These are phyloP conservation scores for Nothomitra cinnamomea DNA, from an alignment of 2,329 filamentous ascomycete genomes.

Conservation along the genomic window DNA sequence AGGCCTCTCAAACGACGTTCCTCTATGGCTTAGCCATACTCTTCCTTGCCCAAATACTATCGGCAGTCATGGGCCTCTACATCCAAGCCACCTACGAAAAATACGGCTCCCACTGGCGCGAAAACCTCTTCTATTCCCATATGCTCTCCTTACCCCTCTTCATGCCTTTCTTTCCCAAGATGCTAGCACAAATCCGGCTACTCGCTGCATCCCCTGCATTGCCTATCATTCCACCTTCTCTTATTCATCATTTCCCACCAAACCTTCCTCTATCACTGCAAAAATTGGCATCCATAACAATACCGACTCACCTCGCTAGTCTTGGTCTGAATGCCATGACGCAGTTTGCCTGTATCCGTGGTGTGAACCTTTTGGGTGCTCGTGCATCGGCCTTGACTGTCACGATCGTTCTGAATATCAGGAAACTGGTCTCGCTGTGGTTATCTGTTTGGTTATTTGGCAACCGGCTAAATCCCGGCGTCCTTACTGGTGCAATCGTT, in stretches of 20 bases:
- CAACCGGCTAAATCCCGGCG: slow-evolving; percentile 59
- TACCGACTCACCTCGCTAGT: slow-evolving; percentile 56
- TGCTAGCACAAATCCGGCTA: slow-evolving; percentile 11
- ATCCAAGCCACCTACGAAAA: slow-evolving; percentile 76
- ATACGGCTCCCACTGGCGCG: slow-evolving; percentile 82
- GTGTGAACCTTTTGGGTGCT: slow-evolving; percentile 84
- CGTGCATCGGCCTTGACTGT: slow-evolving; percentile 84
- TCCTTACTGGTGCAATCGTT: slow-evolving; percentile 62
- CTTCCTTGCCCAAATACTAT: slow-evolving; percentile 74
- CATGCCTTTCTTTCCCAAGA: slow-evolving; percentile 16
- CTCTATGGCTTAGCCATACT: slow-evolving; percentile 63
- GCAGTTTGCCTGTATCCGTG: slow-evolving; percentile 87
- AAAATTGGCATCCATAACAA: slow-evolving; percentile 14
- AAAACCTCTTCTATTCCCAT: slow-evolving; percentile 89
- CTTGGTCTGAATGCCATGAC: slow-evolving; percentile 66
- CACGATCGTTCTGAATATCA: slow-evolving; percentile 87
- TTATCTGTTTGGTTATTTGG: slow-evolving; percentile 91
- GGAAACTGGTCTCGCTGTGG: slow-evolving; percentile 81
- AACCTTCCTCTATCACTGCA: slow-evolving; percentile 6
- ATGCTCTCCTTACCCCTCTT: slow-evolving; percentile 29
- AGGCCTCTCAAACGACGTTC: slow-evolving; percentile 28
- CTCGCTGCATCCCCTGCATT: slow-evolving; percentile 17
- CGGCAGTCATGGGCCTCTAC: slow-evolving; percentile 88
- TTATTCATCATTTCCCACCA: background rate
- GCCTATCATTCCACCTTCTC: slow-evolving; percentile 22